Base-by-base conservation (phyloP, 495 filamentous ascomycete species). In the Podospora bellae-mahoneyi region DNA sequence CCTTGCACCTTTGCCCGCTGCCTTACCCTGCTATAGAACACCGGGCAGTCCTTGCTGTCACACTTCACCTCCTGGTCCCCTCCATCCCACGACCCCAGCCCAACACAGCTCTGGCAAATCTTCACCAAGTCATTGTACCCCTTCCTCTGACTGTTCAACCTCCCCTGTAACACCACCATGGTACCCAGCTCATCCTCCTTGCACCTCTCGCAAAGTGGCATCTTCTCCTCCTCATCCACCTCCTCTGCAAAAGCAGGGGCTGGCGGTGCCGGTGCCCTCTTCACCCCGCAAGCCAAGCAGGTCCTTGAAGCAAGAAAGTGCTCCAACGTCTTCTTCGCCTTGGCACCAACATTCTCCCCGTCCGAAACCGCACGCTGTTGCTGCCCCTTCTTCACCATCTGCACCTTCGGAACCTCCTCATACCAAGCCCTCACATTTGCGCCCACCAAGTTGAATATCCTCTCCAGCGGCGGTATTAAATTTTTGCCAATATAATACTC, bases 401-500 rank as follows among this genome's bases (percentile, higher is more conserved):
- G 92, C 44, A 92, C 84, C 76, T 96, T 97, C 26, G 95, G 95
- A 92, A 97, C 96, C 77, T 97, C 92, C 64, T 97, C 93, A 69
- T 93, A 98, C 95, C 95, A 99, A 65, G 86, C 83, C 18, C 91
- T 83, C 15, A 98, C 91, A 77, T 96, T 96, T 20, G 93, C 95
- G 34, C 95, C 95, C 28, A 98, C 92, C 15, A 99, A 88, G 76
- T 96, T 97, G 84, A 99, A 98, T 64, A 99, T 98, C 16, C 95
- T 87, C 78, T 96, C 95, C 3, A 99, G 84, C 3, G 95, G 95
- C 20, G 96, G 96, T 62, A 99, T 95, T 27, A 99, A 73, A 73
- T 97, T 97, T 82, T 97, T 98, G 7, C 85, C 85, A 71, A 98
- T 98, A 78, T 99, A 99, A 78, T 99, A 99, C 72, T 97, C 93